A percentile compares a stretch with the other conserved stretches of the same genome.
Conservation (phyloP, 257 asterid genomes). For the Verbena officinalis region DNA sequence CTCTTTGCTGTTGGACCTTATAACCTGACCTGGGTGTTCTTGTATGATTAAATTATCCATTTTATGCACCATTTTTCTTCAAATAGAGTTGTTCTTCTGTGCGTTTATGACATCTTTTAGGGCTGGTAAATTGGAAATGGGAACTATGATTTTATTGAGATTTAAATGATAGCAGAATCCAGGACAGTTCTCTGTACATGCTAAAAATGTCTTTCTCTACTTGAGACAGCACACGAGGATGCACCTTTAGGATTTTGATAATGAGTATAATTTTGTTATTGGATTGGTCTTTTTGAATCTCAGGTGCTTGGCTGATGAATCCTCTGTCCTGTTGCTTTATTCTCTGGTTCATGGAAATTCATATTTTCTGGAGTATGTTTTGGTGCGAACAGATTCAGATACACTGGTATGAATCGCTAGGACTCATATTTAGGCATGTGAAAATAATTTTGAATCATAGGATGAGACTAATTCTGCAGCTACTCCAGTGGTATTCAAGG, state of each 20-base stretch:
- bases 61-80: conserved; percentile 17
- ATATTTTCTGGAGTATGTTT: conserved; percentile 86
- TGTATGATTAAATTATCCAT: conserved; percentile 6
- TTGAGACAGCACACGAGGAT: conserved; percentile 2
- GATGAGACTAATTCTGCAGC: conserved; percentile 14
- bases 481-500: background rate
- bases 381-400: conserved; percentile 97
- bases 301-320: conserved; percentile 91
- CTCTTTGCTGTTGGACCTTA: conserved; percentile 22
- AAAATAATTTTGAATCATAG: background rate
- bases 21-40: background rate
- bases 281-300: conserved; percentile 6
- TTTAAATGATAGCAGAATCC: background rate
- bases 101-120: conserved; percentile 16
- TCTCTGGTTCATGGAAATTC: conserved; percentile 94
- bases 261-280: conserved; percentile 1
- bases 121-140: background rate
- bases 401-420: conserved; percentile 74
- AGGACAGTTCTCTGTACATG: conserved; percentile 8
- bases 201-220: background rate
- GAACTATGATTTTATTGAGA: background rate
- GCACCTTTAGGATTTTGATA: conserved; percentile 11
- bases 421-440: background rate
- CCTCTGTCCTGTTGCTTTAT: conserved; percentile 86
- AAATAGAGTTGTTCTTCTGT: conserved; percentile 8